Base-by-base conservation (phyloP, 192 early-diverging fungal species). In the Gryganskiella cystojenkinii region DNA sequence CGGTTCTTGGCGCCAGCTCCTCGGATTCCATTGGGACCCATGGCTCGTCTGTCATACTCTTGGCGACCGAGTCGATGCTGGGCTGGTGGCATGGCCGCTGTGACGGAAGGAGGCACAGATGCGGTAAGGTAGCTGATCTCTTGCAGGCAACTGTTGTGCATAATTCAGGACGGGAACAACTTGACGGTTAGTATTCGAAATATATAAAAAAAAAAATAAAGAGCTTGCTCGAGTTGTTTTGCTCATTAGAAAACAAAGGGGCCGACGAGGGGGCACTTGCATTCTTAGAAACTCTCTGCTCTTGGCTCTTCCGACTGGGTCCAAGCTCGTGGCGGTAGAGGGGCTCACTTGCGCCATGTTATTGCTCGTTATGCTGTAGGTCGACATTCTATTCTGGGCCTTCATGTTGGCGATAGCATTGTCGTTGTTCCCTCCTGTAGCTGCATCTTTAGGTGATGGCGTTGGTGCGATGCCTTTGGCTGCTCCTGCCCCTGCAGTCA, bases 211-310 rank as follows among this genome's bases (percentile, higher is more conserved):
- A 13, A 40, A 40, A 40, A 40, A 40, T 40, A n/a, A n/a, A n/a
- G 60, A 61, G 7, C 14, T 50, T 10, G 8, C 6, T 5, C n/a
- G 4, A 28, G 0, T 15, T 14, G 6, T 31, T 40, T 35, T 10
- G 59, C 9, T 33, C 31, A 3, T 24, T 28, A 31, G 28, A 11
- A 51, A 37, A n/a, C 19, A 17, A 10, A 43, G 34, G 25, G 3
- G 33, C 15, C 8, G 57, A 44, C 8, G 47, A 45, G 8, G 56
- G 14, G 11, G 25, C 2, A 6, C 74, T 64, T 78, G 68, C 74
- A 78, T 69, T 42, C 74, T 63, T 46, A 78, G 52, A 64, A 78
- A 78, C 56, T 78, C 74, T 45, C 74, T 63, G 74, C 74, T 78
- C 56, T 68, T 78, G 33, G 74, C 74, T 59, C 74, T 78, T 43